A percentile compares a stretch with the other conserved stretches of the same genome.
Evolutionary conservation across 2,329 filamentous ascomycete genomes (phyloP).

Genomic region (Ambrosiella xylebori): DNA sequence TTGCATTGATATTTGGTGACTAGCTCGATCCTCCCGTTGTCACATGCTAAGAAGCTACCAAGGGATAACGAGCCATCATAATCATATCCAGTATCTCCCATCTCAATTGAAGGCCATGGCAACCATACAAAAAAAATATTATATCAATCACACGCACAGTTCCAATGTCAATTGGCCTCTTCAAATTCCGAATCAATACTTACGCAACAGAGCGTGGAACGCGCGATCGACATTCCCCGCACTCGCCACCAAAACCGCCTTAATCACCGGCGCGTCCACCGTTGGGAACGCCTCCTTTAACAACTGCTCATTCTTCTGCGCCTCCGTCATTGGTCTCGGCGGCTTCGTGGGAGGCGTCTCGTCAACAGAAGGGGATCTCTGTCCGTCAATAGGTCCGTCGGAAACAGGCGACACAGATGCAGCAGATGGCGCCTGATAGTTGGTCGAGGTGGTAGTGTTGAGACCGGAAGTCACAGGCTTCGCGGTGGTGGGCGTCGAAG

Average conservation of each 20-base stretch:
- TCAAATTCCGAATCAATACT: constrained; percentile 16
- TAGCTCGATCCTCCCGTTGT: not conserved
- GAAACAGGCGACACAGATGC: not conserved
- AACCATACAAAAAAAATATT: too few relatives aligned
- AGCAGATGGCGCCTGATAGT: not conserved
- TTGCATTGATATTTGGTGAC: too few relatives aligned
- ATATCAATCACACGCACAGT: too few relatives aligned
- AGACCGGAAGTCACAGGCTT: constrained; percentile 15
- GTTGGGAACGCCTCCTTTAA: constrained; percentile 85
- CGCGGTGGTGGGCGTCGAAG: constrained; percentile 12
- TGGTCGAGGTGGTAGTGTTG: not conserved
- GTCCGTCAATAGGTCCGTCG: constrained; percentile 9
- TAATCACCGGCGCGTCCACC: constrained; percentile 66
- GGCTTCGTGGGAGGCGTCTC: constrained; percentile 57
- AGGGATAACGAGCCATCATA: not conserved
- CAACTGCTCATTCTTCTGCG: constrained; percentile 72
- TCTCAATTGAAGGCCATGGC: too few relatives aligned
- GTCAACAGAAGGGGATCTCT: constrained; percentile 15
- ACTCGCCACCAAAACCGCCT: constrained; percentile 74
- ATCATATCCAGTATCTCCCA: not conserved
- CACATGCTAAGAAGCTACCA: not conserved
- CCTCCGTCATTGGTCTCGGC: constrained; percentile 62
- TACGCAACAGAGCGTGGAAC: constrained; percentile 84
- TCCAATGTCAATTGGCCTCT: not conserved
- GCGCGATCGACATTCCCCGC: constrained; percentile 77